These are phyloP conservation scores for Sanghuangporus baumii DNA, from an alignment of 1,284 basidiomycete species.

Conservation along the genomic window DNA sequence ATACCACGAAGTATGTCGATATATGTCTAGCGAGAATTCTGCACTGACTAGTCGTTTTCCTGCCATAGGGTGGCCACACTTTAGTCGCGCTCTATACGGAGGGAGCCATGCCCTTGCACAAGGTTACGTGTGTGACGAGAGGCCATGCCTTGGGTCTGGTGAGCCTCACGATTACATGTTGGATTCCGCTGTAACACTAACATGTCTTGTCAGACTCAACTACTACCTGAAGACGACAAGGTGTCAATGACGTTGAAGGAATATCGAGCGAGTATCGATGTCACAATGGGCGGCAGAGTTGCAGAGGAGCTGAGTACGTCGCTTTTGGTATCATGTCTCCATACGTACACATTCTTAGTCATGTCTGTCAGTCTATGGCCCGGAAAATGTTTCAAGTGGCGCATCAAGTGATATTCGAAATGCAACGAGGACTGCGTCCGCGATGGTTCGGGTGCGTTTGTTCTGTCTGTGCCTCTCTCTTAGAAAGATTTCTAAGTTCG, in stretches of 20 bases:
- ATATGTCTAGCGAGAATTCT: conserved; percentile 1
- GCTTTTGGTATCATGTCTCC: conserved; percentile 6
- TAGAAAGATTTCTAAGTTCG: neutral
- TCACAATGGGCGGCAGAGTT: conserved; percentile 88
- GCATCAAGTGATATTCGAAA: conserved; percentile 80
- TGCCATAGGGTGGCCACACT: conserved; percentile 78
- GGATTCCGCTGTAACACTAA: neutral
- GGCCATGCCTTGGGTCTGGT: conserved; percentile 88
- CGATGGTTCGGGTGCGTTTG: conserved; percentile 79
- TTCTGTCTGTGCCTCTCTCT: neutral
- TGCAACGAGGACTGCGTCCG: conserved; percentile 76
- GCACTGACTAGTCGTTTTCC: neutral
- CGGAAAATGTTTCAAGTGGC: conserved; percentile 86
- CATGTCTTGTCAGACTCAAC: conserved; percentile 57
- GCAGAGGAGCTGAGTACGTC: conserved; percentile 82
- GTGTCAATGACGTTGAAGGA: conserved; percentile 67
- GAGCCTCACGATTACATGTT: conserved; percentile 28
- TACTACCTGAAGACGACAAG: conserved; percentile 81
- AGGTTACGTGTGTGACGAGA: conserved; percentile 92
- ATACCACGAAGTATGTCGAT: conserved; percentile 76
- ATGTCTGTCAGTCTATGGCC: conserved; percentile 66
- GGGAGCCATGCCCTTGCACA: conserved; percentile 92
- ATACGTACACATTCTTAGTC: conserved; percentile 2
- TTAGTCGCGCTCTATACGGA: conserved; percentile 87
- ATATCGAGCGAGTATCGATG: conserved; percentile 79